phyloP scores from a whole-genome alignment of 768 basidiomycete species.

The Amanita polypyramis region DNA sequence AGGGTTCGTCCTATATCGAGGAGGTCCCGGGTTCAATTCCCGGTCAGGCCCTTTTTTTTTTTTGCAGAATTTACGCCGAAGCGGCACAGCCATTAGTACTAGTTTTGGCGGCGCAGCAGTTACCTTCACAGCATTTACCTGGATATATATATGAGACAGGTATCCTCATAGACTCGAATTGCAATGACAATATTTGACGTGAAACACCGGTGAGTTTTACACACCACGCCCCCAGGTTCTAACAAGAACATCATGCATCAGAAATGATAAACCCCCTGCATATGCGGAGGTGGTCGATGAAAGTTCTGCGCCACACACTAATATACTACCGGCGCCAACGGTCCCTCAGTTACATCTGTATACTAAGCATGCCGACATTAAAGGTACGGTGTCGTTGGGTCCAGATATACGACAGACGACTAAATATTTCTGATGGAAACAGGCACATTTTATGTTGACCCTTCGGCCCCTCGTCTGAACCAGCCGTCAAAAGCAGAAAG shows the following conservation, averaged over 20 bases:
- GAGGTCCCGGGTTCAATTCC: constrained; percentile 78
- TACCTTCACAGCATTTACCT: background rate
- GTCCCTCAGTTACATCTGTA: constrained; percentile 23
- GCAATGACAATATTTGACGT: no score
- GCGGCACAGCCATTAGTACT: no score
- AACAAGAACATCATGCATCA: no score
- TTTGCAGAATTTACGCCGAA: no score
- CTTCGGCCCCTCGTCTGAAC: constrained; percentile 20
- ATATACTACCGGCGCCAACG: constrained; percentile 12
- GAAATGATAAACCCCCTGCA: constrained; percentile 2
- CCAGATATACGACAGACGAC: background rate
- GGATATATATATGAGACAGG: no score
- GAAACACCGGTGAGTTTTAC: no score
- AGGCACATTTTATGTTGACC: constrained; percentile 35
- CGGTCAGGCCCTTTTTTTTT: constrained; percentile 46
- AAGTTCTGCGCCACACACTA: background rate
- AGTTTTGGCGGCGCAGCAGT: background rate
- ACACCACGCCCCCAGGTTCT: no score
- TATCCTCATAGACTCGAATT: no score
- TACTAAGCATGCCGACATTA: constrained; percentile 21
- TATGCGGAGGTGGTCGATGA: background rate
- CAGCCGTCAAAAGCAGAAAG: constrained; percentile 11
- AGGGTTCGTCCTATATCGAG: constrained; percentile 36
- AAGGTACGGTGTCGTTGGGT: constrained; percentile 16
- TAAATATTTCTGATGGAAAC: background rate